A percentile compares a stretch with the other conserved stretches of the same genome.
Evolutionary conservation across 2,329 filamentous ascomycete genomes (phyloP).

Genomic region (Trichoderma sp.): DNA sequence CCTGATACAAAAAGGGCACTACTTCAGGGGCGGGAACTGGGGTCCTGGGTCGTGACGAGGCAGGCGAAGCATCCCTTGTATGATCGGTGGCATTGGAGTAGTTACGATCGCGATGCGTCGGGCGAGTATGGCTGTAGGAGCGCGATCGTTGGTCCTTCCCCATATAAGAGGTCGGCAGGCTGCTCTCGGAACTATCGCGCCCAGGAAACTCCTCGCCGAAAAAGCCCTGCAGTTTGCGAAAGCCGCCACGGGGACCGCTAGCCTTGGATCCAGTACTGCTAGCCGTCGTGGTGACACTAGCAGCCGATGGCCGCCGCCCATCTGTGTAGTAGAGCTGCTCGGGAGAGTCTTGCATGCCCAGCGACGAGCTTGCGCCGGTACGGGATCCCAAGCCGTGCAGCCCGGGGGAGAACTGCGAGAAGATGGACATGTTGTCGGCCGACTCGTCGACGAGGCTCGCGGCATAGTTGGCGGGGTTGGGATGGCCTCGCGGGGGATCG

Average conservation of each 20-base stretch:
- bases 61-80: slow-evolving; percentile 72
- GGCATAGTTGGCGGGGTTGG: slow-evolving; percentile 48
- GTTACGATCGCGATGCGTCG: slow-evolving; percentile 69
- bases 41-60: slow-evolving; percentile 76
- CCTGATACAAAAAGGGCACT: slow-evolving; percentile 96
- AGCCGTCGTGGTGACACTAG: slow-evolving; percentile 75
- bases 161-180: slow-evolving; percentile 52
- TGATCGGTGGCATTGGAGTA: slow-evolving; percentile 76
- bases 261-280: slow-evolving; percentile 83
- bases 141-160: slow-evolving; percentile 63
- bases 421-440: slow-evolving; percentile 64
- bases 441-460: slow-evolving; percentile 75
- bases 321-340: slow-evolving; percentile 65
- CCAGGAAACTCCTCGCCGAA: slow-evolving; percentile 87
- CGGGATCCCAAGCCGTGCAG: slow-evolving; percentile 53
- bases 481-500: slow-evolving; percentile 63
- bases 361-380: slow-evolving; percentile 38
- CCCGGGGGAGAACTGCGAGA: slow-evolving; percentile 69
- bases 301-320: slow-evolving; percentile 80
- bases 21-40: slow-evolving; percentile 88
- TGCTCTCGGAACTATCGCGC: slow-evolving; percentile 72
- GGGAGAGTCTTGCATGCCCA: slow-evolving; percentile 55
- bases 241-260: slow-evolving; percentile 68
- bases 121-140: slow-evolving; percentile 61
- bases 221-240: slow-evolving; percentile 85